Evolutionary conservation across 306 rosid species (phyloP).

Genomic region (Vicia villosa): DNA sequence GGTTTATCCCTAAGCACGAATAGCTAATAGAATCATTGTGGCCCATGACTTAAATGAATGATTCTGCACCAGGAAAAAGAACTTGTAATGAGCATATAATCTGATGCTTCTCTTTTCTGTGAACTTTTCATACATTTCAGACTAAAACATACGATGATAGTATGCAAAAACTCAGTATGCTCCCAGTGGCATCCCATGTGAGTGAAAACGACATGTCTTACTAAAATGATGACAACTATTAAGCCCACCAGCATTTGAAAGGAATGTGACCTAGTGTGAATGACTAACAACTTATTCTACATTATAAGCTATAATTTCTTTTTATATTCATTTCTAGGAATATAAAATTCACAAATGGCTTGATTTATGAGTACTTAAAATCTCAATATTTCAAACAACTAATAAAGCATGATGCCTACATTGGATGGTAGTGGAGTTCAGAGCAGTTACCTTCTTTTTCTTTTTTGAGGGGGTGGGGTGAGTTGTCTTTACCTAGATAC

Average conservation of each 20-base stretch:
- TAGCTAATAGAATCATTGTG: slow-evolving; percentile 22
- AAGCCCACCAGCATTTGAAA: slow-evolving; percentile 24
- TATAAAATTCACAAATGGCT: slow-evolving; percentile 18
- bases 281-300: slow-evolving; percentile 27
- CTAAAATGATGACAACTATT: slow-evolving; percentile 17
- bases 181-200: slow-evolving; percentile 17
- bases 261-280: neutral
- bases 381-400: no score
- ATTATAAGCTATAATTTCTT: slow-evolving; percentile 26
- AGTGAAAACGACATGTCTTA: slow-evolving; percentile 19
- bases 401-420: no score
- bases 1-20: slow-evolving; percentile 7
- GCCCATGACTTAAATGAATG: slow-evolving; percentile 24
- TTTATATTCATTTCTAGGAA: slow-evolving; percentile 7
- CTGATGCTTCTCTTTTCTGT: slow-evolving; percentile 27
- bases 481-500: no score
- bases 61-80: slow-evolving; percentile 18
- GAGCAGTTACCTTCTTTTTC: no score
- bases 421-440: no score
- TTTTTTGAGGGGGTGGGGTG: no score
- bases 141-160: slow-evolving; percentile 19
- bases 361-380: neutral
- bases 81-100: slow-evolving; percentile 30
- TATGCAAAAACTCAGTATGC: neutral
- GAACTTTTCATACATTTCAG: slow-evolving; percentile 16